A percentile compares a stretch with the other conserved stretches of the same genome.
phyloP scores from a whole-genome alignment of 441 rosid species.

The Populus hybrid region DNA sequence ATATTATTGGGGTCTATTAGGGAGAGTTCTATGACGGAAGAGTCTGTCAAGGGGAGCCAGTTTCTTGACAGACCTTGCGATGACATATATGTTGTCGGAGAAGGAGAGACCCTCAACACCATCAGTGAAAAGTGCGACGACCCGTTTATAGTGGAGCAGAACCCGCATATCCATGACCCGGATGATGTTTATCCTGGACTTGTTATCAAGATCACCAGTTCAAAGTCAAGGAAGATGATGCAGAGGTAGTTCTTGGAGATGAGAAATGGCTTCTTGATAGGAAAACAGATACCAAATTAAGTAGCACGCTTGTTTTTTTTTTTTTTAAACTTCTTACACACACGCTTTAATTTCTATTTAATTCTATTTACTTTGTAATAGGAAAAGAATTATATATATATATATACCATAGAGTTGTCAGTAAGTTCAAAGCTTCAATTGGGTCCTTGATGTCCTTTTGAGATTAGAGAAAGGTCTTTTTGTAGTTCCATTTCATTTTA shows the following conservation, averaged over 20 bases:
- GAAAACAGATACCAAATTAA: too few species aligned
- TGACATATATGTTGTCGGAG: constrained; percentile 83
- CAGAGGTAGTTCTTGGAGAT: constrained; percentile 15
- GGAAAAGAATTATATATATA: not conserved
- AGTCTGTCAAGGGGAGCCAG: constrained; percentile 40
- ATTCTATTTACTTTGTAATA: not conserved
- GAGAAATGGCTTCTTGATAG: not conserved
- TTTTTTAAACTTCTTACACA: not conserved
- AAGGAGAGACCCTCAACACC: constrained; percentile 86
- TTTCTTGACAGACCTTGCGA: constrained; percentile 60
- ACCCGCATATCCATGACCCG: constrained; percentile 96
- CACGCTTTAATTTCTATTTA: not conserved
- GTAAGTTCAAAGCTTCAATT: not conserved
- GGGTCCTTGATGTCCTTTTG: not conserved
- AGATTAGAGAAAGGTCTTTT: not conserved
- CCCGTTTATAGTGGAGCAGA: constrained; percentile 83
- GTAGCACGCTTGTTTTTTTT: too few species aligned
- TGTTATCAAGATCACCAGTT: constrained; percentile 69
- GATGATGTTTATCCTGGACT: constrained; percentile 96
- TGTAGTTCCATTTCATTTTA: too few species aligned
- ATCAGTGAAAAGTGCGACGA: constrained; percentile 88
- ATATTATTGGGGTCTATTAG: constrained; percentile 53
- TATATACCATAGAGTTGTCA: not conserved
- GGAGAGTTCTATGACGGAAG: constrained; percentile 26
- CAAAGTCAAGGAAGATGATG: constrained; percentile 26